Evolutionary conservation across 1,139 yeast species (phyloP).

Genomic region (Ogataea hybrid): DNA sequence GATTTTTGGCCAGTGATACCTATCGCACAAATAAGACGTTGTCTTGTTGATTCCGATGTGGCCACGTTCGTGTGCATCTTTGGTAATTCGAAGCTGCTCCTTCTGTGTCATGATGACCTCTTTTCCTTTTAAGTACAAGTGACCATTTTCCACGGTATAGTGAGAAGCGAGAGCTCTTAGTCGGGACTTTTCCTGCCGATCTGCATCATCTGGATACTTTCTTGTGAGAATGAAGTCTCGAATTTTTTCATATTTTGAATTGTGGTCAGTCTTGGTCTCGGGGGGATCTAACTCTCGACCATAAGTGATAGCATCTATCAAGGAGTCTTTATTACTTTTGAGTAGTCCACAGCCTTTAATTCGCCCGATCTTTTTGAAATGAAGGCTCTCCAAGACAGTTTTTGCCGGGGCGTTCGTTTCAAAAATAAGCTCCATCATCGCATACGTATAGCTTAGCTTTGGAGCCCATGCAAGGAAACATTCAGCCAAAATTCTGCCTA

Average conservation of each 20-base stretch:
- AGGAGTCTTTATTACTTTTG: slow-evolving; percentile 69
- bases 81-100: slow-evolving; percentile 71
- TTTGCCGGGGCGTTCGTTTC: slow-evolving; percentile 85
- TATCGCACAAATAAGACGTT: slow-evolving; percentile 72
- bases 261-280: slow-evolving; percentile 35
- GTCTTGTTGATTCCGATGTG: slow-evolving; percentile 94
- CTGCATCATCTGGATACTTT: slow-evolving; percentile 78
- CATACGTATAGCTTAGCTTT: slow-evolving; percentile 77
- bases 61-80: slow-evolving; percentile 38
- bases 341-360: slow-evolving; percentile 83
- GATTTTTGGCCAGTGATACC: slow-evolving; percentile 88
- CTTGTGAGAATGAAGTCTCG: slow-evolving; percentile 81
- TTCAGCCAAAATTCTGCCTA: slow-evolving; percentile 81
- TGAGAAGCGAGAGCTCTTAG: slow-evolving; percentile 80
- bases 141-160: slow-evolving; percentile 68
- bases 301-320: slow-evolving; percentile 56
- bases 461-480: slow-evolving; percentile 92
- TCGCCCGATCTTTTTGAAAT: slow-evolving; percentile 75
- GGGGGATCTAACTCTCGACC: slow-evolving; percentile 49
- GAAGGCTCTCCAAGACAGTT: slow-evolving; percentile 73
- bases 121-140: slow-evolving; percentile 70
- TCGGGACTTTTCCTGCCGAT: slow-evolving; percentile 80
- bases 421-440: slow-evolving; percentile 82
- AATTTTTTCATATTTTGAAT: slow-evolving; percentile 73
- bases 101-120: slow-evolving; percentile 79